phyloP scores from a whole-genome alignment of 768 basidiomycete species.

The Dacryopinax primogenitus region DNA sequence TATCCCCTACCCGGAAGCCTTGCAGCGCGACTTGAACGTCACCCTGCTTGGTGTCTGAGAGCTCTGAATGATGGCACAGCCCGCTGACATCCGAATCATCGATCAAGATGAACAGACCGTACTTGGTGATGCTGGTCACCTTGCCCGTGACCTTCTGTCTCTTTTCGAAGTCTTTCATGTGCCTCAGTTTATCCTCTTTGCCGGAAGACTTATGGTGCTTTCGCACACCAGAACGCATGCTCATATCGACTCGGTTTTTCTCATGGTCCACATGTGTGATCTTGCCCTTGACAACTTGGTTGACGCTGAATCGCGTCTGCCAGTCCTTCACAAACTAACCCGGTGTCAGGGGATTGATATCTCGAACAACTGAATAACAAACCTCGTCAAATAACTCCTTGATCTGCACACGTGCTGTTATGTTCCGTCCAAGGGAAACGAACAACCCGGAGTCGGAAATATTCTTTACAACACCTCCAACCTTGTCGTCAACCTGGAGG shows the following conservation, averaged over 20 bases:
- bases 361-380: conserved; percentile 5
- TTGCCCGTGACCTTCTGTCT: conserved; percentile 71
- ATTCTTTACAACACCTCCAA: conserved; percentile 83
- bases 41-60: conserved; percentile 76
- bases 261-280: conserved; percentile 63
- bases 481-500: conserved; percentile 55
- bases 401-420: conserved; percentile 88
- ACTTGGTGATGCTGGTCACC: conserved; percentile 72
- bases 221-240: conserved; percentile 56
- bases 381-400: conserved; percentile 84
- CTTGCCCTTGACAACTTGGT: conserved; percentile 78
- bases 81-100: conserved; percentile 74
- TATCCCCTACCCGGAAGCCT: conserved; percentile 76
- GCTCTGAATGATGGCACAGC: conserved; percentile 87
- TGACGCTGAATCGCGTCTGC: conserved; percentile 64
- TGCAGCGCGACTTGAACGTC: conserved; percentile 66
- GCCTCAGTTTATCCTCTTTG: conserved; percentile 1
- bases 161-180: conserved; percentile 42
- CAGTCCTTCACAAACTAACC: conserved; percentile 67
- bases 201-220: not conserved
- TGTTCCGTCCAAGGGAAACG: conserved; percentile 65
- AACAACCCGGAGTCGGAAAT: conserved; percentile 80
- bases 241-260: conserved; percentile 77
- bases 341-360: not conserved
- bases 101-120: conserved; percentile 86